A percentile compares a stretch with the other conserved stretches of the same genome.
Conservation (phyloP, 441 rosid species). For the Populus hybrid region DNA sequence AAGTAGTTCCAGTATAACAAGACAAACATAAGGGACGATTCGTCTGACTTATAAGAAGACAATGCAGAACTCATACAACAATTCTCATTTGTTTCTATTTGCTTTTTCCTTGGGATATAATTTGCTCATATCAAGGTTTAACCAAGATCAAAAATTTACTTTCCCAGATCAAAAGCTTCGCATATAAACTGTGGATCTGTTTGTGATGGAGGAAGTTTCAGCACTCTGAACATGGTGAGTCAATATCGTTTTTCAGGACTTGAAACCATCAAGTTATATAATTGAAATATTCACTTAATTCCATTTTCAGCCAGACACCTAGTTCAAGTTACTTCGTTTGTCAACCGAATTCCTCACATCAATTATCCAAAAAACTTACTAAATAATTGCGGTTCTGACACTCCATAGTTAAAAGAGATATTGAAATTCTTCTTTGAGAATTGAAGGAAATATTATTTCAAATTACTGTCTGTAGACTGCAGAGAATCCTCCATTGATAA, state of each 20-base stretch:
- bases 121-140: neutral
- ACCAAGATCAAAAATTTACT: neutral
- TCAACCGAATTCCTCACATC: neutral
- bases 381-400: neutral
- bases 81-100: neutral
- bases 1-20: constrained; percentile 16
- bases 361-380: neutral
- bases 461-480: neutral
- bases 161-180: neutral
- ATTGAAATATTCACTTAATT: neutral
- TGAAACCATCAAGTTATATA: neutral
- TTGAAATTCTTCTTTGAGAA: neutral
- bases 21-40: constrained; percentile 11
- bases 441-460: neutral
- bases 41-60: constrained; percentile 14
- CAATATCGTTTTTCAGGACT: neutral
- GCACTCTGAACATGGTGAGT: neutral
- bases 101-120: neutral
- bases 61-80: neutral
- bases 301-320: neutral
- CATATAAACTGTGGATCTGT: neutral
- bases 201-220: neutral
- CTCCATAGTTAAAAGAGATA: no score
- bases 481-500: neutral
- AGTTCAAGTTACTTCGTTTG: neutral